Percentiles rank a stretch among this genome's conserved stretches.
These are phyloP conservation scores for Castanospermum australe DNA, from an alignment of 306 rosid genomes.

Conservation along the genomic window DNA sequence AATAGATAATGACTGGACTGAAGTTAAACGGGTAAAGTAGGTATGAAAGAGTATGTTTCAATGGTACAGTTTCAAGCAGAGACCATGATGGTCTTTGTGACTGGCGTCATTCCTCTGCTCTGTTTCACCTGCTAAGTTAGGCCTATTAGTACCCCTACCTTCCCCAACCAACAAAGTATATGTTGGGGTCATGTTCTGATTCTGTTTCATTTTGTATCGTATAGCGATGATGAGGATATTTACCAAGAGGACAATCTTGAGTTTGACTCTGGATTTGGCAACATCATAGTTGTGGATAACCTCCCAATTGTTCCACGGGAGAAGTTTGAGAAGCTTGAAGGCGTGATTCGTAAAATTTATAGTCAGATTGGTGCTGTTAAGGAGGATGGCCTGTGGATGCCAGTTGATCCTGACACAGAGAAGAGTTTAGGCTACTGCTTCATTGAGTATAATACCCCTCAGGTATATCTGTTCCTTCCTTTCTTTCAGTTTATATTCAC, in stretches of 20 bases:
- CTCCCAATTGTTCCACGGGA: conserved; percentile 72
- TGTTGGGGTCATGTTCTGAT: not conserved
- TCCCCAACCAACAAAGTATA: no score
- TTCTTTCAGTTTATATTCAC: not conserved
- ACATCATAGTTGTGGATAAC: conserved; percentile 72
- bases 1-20: no score
- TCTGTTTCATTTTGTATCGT: not conserved
- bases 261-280: conserved; percentile 68
- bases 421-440: conserved; percentile 75
- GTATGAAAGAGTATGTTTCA: no score
- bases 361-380: conserved; percentile 74
- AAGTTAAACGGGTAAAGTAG: no score
- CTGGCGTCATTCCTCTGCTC: no score
- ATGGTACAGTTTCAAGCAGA: no score
- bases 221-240: conserved; percentile 71
- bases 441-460: conserved; percentile 77
- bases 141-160: no score
- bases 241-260: conserved; percentile 54
- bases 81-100: no score
- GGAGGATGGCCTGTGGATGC: conserved; percentile 87
- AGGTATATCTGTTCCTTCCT: conserved; percentile 29
- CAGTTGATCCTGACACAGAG: conserved; percentile 51
- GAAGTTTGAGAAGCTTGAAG: conserved; percentile 74
- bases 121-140: no score
- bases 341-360: conserved; percentile 66